Evolutionary conservation across 2,329 filamentous ascomycete species (phyloP), one percentile per base, ranked within the genome.

Genomic region (Drechslera avenae): DNA sequence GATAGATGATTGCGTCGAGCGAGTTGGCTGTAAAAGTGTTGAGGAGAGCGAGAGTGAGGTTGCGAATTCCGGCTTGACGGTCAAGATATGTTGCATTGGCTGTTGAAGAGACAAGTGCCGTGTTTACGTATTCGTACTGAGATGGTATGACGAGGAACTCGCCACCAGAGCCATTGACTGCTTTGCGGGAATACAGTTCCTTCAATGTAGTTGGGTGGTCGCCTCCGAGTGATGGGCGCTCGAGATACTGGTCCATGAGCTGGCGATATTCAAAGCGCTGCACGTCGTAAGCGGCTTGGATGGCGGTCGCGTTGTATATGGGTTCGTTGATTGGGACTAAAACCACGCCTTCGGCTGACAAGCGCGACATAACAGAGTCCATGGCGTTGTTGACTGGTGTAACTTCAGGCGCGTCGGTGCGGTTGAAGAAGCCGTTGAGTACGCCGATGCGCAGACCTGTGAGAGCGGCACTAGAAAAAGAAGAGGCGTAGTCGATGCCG

Each of bases 1-100:
- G 85, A 67, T 87, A 88, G 59, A 86, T 79, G 30, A 87, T 60
- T 0, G 81, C 84, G 62, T 86, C 81, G 12, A 88, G 74, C 0
- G 68, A 52, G 54, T 83, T 72, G 0, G 62, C 49, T 0, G 71
- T 64, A 52, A 87, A 85, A 0, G 82, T 83, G 3, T 68, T 54
- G n/a, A 75, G 70, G 2, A 87, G 70, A 0, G 78, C 72, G 1
- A 75, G 64, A 3, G 79, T 84, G 12, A 88, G 76, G 41, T 80
- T 74, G 5, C 73, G 69, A 50, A 88, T 85, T 1, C 74, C 76
- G 4, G 71, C 57, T 44, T 80, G 75, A 9, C 77, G 73, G n/a
- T 60, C 39, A 2, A 71, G 59, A 62, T 87, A 88, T 31, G 76
- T 78, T 1, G 67, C 52, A 60, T 83, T 81, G 14, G 64, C 64